A percentile compares a stretch with the other conserved stretches of the same genome.
Conservation (phyloP, 805 yeast genomes). For the Pichia cabralensis region DNA sequence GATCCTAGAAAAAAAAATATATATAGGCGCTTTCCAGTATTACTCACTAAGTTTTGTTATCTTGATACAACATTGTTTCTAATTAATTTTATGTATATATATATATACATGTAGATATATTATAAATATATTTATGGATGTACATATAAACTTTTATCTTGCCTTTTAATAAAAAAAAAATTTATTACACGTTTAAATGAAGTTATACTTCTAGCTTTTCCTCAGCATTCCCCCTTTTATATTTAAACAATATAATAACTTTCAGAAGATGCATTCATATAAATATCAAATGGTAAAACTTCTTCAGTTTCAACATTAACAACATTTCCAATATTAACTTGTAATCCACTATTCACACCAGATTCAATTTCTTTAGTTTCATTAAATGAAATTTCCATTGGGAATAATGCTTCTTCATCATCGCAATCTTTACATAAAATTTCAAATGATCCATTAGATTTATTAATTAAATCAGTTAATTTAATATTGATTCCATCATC, state of each 20-base stretch:
- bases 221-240: too few relatives aligned
- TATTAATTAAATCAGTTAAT: conserved; percentile 39
- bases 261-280: conserved; percentile 47
- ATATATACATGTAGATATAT: too few relatives aligned
- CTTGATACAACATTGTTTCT: too few relatives aligned
- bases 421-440: conserved; percentile 57
- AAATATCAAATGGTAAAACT: conserved; percentile 62
- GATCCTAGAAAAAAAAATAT: too few relatives aligned
- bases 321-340: conserved; percentile 10
- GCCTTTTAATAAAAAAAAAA: too few relatives aligned
- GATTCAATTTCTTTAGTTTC: conserved; percentile 23
- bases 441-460: conserved; percentile 66
- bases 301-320: conserved; percentile 38
- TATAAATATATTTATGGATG: too few relatives aligned
- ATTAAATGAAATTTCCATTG: conserved; percentile 64
- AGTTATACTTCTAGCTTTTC: too few relatives aligned
- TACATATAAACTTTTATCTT: too few relatives aligned
- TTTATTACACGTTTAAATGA: too few relatives aligned
- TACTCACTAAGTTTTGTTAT: too few relatives aligned
- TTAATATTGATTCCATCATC: conserved; percentile 67
- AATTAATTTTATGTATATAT: too few relatives aligned
- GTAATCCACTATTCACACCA: neutral
- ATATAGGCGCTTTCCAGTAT: too few relatives aligned
- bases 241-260: conserved; percentile 42
- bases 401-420: conserved; percentile 81